Base-by-base conservation (phyloP, 2,329 filamentous ascomycete genomes). In the Didymella segeticola region DNA sequence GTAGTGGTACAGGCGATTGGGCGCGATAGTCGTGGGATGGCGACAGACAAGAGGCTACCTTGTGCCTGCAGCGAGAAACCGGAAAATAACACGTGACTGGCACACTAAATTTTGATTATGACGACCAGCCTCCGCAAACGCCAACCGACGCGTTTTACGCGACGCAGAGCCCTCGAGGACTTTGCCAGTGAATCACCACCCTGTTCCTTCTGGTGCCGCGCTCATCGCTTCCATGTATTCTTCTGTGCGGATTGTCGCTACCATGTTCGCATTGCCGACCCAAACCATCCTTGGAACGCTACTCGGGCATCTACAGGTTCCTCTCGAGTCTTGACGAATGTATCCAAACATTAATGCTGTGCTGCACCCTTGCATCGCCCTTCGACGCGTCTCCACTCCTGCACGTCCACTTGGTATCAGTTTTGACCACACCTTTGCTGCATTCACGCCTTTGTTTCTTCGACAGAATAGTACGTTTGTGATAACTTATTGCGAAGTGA, bases 1-100 rank as follows among this genome's bases (percentile, higher is more conserved):
- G 45, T 52, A 61, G 63, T 62, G 42, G 59, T 56, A 62, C 61
- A 57, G 59, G 48, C 56, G 53, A 65, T 61, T 56, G 49, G 53
- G 57, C 56, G 57, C 46, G 47, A 55, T 58, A 38, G 55, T 61
- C 45, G 52, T 46, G 39, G 45, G 43, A 38, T 56, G 43, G 53
- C 48, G 53, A 53, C 53, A 52, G 48, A 20, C 45, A 45, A 46
- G 39, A 46, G 47, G 39, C 43, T 46, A 47, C 45, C 45, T 47
- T 47, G 43, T 53, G 48, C 33, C 54, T 47, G 37, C 43, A 43
- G 39, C 53, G 53, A 53, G 43, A 49, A 56, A 39, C 37, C 43
- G 36, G 51, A 47, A 42, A 47, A 19, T 33, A 19, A 30, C 47
- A 52, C 47, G 53, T 52, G 53, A 43, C 33, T 34, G 20, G 34